phyloP scores from a whole-genome alignment of 192 early-diverging fungal species.

The Spinellus fusiger region DNA sequence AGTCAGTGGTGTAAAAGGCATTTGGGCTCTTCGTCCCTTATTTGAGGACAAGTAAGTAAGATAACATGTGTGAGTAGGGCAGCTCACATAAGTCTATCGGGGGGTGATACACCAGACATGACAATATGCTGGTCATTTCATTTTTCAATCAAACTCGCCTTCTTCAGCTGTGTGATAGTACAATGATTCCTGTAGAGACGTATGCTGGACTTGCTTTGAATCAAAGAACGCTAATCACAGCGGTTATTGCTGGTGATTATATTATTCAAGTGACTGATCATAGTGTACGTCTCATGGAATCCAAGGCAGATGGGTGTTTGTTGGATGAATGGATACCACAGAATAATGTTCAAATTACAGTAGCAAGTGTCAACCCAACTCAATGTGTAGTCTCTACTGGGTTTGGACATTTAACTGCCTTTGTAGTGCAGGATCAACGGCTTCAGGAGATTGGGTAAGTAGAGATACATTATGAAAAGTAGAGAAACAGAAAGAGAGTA shows the following conservation, averaged over 20 bases:
- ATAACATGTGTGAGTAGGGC: too few relatives aligned
- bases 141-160: slow-evolving; percentile 64
- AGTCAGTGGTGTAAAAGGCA: slow-evolving; percentile 59
- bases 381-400: slow-evolving; percentile 59
- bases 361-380: slow-evolving; percentile 52
- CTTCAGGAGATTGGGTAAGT: slow-evolving; percentile 42
- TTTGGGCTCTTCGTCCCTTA: slow-evolving; percentile 65
- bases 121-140: slow-evolving; percentile 57
- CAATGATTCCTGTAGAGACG: slow-evolving; percentile 23
- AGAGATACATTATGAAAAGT: neutral
- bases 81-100: too few relatives aligned
- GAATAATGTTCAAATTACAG: slow-evolving; percentile 39
- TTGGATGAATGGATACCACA: slow-evolving; percentile 47
- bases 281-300: slow-evolving; percentile 48
- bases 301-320: slow-evolving; percentile 14
- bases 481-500: neutral
- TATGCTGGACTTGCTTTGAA: slow-evolving; percentile 33
- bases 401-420: slow-evolving; percentile 49
- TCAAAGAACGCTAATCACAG: slow-evolving; percentile 38
- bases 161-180: slow-evolving; percentile 32
- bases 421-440: slow-evolving; percentile 42
- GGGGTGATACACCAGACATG: too few relatives aligned
- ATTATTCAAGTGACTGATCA: slow-evolving; percentile 62
- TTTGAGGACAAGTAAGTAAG: slow-evolving; percentile 44
- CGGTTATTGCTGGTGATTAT: slow-evolving; percentile 38